These are phyloP conservation scores for Trichoderma aggressivum DNA, from an alignment of 2,329 filamentous ascomycete genomes.

Conservation along the genomic window DNA sequence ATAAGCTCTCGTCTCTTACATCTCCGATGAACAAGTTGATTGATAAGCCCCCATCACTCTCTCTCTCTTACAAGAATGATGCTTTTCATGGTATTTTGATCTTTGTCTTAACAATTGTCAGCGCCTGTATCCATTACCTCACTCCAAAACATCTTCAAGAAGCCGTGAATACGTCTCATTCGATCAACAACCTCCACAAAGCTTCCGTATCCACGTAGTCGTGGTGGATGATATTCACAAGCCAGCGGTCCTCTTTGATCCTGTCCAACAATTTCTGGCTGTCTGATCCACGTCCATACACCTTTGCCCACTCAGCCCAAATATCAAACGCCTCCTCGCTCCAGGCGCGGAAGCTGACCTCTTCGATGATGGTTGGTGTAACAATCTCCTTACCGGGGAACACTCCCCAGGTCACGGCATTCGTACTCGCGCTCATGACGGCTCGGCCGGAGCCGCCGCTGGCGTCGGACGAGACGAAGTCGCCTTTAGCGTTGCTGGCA, in stretches of 20 bases:
- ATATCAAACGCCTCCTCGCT: slow-evolving; percentile 93
- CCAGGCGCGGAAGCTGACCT: slow-evolving; percentile 92
- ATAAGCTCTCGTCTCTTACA: not conserved
- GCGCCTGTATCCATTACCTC: not conserved
- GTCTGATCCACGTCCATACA: slow-evolving; percentile 72
- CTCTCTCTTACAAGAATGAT: not conserved
- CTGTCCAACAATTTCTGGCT: slow-evolving; percentile 69
- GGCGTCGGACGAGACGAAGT: slow-evolving; percentile 69
- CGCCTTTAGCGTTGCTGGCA: slow-evolving; percentile 73
- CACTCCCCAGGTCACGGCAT: slow-evolving; percentile 95
- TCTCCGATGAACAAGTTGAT: not conserved
- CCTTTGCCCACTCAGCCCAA: slow-evolving; percentile 88
- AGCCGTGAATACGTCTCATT: slow-evolving; percentile 25
- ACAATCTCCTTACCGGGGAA: slow-evolving; percentile 96
- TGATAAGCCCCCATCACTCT: not conserved
- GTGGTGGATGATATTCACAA: slow-evolving; percentile 89
- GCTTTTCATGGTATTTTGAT: not conserved
- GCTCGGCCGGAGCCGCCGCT: slow-evolving; percentile 33
- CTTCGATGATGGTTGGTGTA: slow-evolving; percentile 94
- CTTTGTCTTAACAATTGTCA: not conserved
- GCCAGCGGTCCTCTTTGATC: slow-evolving; percentile 69
- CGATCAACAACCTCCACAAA: slow-evolving; percentile 65
- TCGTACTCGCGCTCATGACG: slow-evolving; percentile 58
- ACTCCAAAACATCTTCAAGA: not conserved
- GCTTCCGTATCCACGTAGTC: slow-evolving; percentile 68